Evolutionary conservation across 352 stramenopile species (phyloP).

Genomic region (Globisporangium emineosum): DNA sequence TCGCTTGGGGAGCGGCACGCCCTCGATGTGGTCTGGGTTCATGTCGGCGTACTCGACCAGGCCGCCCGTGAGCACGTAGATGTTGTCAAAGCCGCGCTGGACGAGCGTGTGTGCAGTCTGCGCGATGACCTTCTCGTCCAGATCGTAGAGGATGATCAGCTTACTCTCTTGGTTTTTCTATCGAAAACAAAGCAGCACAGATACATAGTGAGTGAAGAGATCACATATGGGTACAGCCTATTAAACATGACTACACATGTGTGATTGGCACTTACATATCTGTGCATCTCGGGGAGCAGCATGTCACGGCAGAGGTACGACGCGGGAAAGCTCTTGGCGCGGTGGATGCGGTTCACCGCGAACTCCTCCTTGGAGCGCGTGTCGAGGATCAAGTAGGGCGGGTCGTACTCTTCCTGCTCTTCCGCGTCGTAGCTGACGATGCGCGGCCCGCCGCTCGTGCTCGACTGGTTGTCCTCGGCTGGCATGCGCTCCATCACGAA

Average conservation of each 20-base stretch:
- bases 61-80: conserved; percentile 74
- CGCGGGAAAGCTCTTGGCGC: conserved; percentile 60
- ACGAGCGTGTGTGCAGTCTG: conserved; percentile 69
- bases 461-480: conserved; percentile 38
- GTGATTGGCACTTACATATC: conserved; percentile 63
- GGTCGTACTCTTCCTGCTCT: conserved; percentile 74
- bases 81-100: conserved; percentile 82
- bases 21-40: conserved; percentile 66
- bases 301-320: conserved; percentile 59
- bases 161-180: conserved; percentile 77
- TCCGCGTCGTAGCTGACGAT: conserved; percentile 79
- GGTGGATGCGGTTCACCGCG: conserved; percentile 61
- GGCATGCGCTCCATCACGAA: conserved; percentile 71
- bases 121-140: conserved; percentile 61
- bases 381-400: conserved; percentile 72
- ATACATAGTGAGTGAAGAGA: neutral
- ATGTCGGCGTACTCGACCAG: conserved; percentile 63
- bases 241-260: neutral
- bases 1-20: conserved; percentile 49
- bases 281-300: conserved; percentile 69
- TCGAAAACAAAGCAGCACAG: neutral
- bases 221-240: neutral
- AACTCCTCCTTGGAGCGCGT: conserved; percentile 72
- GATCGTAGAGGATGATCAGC: conserved; percentile 76
- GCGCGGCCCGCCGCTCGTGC: conserved; percentile 34